phyloP scores from a whole-genome alignment of 345 rosid species.

The Passiflora organensis region DNA sequence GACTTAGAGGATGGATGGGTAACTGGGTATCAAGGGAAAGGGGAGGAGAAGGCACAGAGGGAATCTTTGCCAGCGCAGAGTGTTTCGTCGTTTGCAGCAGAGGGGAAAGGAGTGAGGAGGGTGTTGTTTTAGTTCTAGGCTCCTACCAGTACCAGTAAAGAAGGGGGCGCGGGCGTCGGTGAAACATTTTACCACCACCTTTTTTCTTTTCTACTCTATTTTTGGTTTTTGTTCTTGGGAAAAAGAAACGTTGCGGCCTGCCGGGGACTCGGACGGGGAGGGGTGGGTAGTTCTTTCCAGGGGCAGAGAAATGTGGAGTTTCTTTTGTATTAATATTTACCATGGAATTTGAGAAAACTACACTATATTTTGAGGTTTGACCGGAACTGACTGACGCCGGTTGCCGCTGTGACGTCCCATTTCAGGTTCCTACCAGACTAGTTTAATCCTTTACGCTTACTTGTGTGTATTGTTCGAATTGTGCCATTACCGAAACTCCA shows the following conservation, averaged over 20 bases:
- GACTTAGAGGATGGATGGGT: no score
- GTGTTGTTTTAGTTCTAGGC: background rate
- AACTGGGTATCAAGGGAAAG: no score
- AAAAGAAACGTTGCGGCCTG: background rate
- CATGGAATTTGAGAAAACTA: no score
- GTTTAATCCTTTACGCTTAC: no score
- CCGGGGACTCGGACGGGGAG: background rate
- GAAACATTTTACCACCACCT: background rate
- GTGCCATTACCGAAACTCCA: no score
- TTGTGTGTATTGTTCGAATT: no score
- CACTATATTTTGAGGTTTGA: background rate
- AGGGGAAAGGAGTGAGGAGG: slow-evolving; percentile 7
- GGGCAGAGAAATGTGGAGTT: background rate
- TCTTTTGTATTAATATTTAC: background rate
- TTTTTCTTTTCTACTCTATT: background rate
- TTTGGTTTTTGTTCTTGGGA: no score
- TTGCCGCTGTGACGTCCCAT: background rate
- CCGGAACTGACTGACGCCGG: background rate
- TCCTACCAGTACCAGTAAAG: background rate
- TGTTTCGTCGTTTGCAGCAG: slow-evolving; percentile 50
- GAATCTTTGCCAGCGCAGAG: slow-evolving; percentile 79
- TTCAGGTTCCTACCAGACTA: no score
- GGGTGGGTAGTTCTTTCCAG: background rate
- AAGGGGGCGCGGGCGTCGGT: slow-evolving; percentile 1
- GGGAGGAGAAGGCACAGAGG: slow-evolving; percentile 13